A percentile compares a stretch with the other conserved stretches of the same genome.
Conservation (phyloP, 495 filamentous ascomycete genomes). For the Geopyxis carbonaria region DNA sequence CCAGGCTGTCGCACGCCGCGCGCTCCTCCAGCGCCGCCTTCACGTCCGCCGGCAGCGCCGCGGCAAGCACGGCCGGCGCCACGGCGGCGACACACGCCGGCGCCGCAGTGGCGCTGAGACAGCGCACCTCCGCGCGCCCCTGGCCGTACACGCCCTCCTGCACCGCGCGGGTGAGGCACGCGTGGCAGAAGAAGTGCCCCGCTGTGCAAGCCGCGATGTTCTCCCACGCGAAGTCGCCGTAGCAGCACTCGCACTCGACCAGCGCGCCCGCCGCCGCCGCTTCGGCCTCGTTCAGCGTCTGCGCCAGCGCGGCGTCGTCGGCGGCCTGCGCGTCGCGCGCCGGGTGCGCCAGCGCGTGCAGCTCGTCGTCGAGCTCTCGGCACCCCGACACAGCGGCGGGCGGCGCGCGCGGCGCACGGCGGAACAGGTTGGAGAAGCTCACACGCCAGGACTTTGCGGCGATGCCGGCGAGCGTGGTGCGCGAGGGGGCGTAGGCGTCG, state of each 20-base stretch:
- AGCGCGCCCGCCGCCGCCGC: constrained; percentile 39
- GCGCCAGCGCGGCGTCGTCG: constrained; percentile 46
- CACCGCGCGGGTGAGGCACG: constrained; percentile 60
- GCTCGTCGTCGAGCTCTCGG: constrained; percentile 62
- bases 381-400: constrained; percentile 55
- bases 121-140: constrained; percentile 60
- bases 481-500: constrained; percentile 63
- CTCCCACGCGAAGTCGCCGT: constrained; percentile 58
- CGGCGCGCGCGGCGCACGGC: constrained; percentile 47
- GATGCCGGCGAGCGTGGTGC: constrained; percentile 55
- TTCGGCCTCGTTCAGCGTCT: constrained; percentile 64
- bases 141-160: constrained; percentile 84
- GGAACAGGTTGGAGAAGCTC: constrained; percentile 55
- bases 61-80: constrained; percentile 45
- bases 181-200: constrained; percentile 71
- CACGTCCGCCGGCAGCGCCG: constrained; percentile 51
- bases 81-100: constrained; percentile 55
- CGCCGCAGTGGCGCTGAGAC: constrained; percentile 50
- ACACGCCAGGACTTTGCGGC: constrained; percentile 73
- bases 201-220: constrained; percentile 58
- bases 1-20: constrained; percentile 50
- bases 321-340: constrained; percentile 39
- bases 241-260: constrained; percentile 88
- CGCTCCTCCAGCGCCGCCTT: constrained; percentile 58
- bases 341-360: constrained; percentile 43